Base-by-base conservation (phyloP, 208 protist genomes). In the Leptomonas pyrrhocoris region DNA sequence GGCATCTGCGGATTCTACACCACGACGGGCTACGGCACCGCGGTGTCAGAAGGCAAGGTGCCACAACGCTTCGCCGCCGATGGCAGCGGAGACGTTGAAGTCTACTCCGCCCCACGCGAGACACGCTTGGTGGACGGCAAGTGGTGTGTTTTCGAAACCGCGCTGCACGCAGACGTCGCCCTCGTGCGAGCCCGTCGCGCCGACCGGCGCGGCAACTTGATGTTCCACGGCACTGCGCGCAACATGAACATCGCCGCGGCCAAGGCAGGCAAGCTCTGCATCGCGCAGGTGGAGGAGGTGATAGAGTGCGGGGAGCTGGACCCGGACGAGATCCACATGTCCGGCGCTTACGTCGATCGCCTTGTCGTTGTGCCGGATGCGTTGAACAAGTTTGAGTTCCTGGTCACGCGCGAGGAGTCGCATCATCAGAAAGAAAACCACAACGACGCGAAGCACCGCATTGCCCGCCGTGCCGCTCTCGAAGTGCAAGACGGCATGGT, bases 1-100 rank as follows among this genome's bases (percentile, higher is more conserved):
- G 97, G 97, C 54, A 93, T 99, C 34, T 92, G 92, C 12, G 97
- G 94, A 5, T 98, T 99, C 68, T 99, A 96, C 88, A 98, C 97
- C 2, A 77, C 86, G 0, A 98, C 96, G 6, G 97, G 82, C 53
- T 91, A 88, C 45, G 97, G 96, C 28, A 99, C 97, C 6, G 72
- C 73, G 7, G 73, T 94, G n/a, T 59, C 93, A 54, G 57, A 88
- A 45, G 90, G 88, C 30, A 81, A 82, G 4, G 88, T 98, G 48
- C 92, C 95, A 7, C 94, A 97, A 42, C 97, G 94, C 63, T 97
- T 94, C 71, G 83, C 83, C 9, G 67, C 80, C 0, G 73, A 96
- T 58, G 91, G 90, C 16, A 75, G 43, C 18, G 88, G 93, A 48
- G 78, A 70, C 3, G 92, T 98, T 34, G 80, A 62, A 9, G 62